Evolutionary conservation across 345 rosid genomes (phyloP), one percentile per base, ranked within the genome.

Genomic region (Hibiscus syriacus): DNA sequence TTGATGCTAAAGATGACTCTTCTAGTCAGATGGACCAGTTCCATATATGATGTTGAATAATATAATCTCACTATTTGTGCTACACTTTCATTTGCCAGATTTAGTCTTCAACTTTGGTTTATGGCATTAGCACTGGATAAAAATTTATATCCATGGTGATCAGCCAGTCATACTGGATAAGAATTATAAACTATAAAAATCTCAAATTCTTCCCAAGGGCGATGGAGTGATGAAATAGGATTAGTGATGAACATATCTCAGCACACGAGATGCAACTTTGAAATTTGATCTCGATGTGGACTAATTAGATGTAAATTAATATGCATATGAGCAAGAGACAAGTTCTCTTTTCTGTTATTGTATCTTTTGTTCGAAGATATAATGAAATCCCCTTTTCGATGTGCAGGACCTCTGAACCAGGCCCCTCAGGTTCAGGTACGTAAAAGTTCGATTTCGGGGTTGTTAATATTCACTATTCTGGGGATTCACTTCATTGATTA

Each of bases 331-430:
- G 10, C 45, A 36, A 36, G 49, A 36, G 49, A 67, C 6, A 3
- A 36, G 20, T 16, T 55, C 4, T 23, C 26, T n/a, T 11, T 41
- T 39, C 63, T 16, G 54, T 25, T 68, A 23, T 55, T 25, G 26
- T 38, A 30, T 30, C 11, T 49, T 22, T 41, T 57, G 3, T 53
- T 52, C 56, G 16, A 29, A 19, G 11, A 19, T 29, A 3, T 62
- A 67, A 61, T 69, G 54, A 53, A 39, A 48, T 23, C 39, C 30
- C 59, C 69, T 67, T 69, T 26, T 38, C 60, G 34, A 65, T 34
- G 53, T 80, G 82, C 88, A 87, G 93, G 79, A 70, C 88, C 54
- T 77, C 80, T 0, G 88, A 83, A 36, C 84, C 79, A 56, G 74
- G 81, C 56, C 64, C 78, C 52, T 70, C 73, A 50, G 48, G 62